Base-by-base conservation (phyloP, 169 alveolate species). In the Eimeria acervulina region DNA sequence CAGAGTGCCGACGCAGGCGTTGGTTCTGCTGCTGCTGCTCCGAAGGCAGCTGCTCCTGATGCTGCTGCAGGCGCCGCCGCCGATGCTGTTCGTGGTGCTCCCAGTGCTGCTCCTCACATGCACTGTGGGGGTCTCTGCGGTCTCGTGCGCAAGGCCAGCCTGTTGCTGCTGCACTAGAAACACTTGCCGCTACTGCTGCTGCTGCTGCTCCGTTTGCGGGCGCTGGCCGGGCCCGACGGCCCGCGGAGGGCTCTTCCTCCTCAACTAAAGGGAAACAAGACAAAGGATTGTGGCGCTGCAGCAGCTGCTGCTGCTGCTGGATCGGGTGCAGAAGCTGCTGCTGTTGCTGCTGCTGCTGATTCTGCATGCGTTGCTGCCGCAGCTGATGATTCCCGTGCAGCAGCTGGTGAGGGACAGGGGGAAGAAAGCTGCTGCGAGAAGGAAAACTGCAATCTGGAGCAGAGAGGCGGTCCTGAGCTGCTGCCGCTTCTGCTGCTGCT, bases 101-200 rank as follows among this genome's bases (percentile, higher is more conserved):
- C 72, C 31, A 26, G 23, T 44, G 63, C 90, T 76, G 87, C 87
- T 42, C 87, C 19, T 21, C 44, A 76, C 33, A 76, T 26, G 10
- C 87, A 23, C 21, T 15, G 55, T 13, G 51, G 23, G 61, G 13
- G 33, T 42, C 59, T 44, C 13, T 36, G 52, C 59, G 33, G 23
- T 23, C 59, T 59, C 52, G 70, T 10, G 26, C 26, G n/a, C 68
- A 42, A 17, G 70, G 38, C 42, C 63, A 13, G 5, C 10, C 17
- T 42, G 72, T 44, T 42, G 90, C 44, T 81, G 90, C 68, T n/a
- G 90, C 70, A 33, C 13, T 70, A 44, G 70, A 19, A 23, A 42
- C 31, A n/a, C 47, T 42, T 26, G 23, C 90, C 23, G 63, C 70
- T 26, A 70, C 70, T 42, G 47, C 68, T 40, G 90, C 72, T 81